Evolutionary conservation across 108 stramenopile species (phyloP), one percentile per base, ranked within the genome.

Genomic region (Discostella stelligeroides): DNA sequence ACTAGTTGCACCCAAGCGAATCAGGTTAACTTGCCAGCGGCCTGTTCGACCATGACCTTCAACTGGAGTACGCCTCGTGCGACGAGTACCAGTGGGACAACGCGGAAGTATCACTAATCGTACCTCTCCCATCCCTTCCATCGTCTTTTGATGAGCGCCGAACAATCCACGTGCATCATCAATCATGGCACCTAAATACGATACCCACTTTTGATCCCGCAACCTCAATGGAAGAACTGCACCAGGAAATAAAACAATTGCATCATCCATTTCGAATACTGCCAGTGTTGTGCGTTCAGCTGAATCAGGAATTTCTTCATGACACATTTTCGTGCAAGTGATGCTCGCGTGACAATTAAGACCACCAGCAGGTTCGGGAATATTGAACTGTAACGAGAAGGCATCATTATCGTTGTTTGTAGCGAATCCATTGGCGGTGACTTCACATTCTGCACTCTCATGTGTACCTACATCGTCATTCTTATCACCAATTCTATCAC

Each of bases 181-280:
- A 63, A 90, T 93, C 63, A 86, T 66, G 12, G 49, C 34, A 43
- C 85, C 85, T 21, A 93, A 59, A 75, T 88, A 89, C 17, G 76
- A 47, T 43, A 87, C 69, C 86, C 85, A 87, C 21, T 63, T 58
- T 24, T 70, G 81, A 71, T 93, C 72, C 18, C 73, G 68, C 9
- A 90, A 46, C 29, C 86, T 63, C 9, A 92, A 60, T 0, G 92
- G 89, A 17, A 92, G 70, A 15, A 72, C 76, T 11, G 70, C 76
- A 9, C 85, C 86, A 25, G 92, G 92, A 80, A 92, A 90, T 39
- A 92, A 60, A 0, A 92, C 80, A 14, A 90, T 81, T 34, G 34
- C 3, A 21, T 85, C 86, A 37, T 78, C 82, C 34, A 93, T 72
- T 75, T 90, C 88, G 48, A 93, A 63, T 37, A 93, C 73, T 12